A percentile compares a stretch with the other conserved stretches of the same genome.
These are phyloP conservation scores for Scenedesmus sp. DNA, from an alignment of 163 green algal species.

Conservation along the genomic window DNA sequence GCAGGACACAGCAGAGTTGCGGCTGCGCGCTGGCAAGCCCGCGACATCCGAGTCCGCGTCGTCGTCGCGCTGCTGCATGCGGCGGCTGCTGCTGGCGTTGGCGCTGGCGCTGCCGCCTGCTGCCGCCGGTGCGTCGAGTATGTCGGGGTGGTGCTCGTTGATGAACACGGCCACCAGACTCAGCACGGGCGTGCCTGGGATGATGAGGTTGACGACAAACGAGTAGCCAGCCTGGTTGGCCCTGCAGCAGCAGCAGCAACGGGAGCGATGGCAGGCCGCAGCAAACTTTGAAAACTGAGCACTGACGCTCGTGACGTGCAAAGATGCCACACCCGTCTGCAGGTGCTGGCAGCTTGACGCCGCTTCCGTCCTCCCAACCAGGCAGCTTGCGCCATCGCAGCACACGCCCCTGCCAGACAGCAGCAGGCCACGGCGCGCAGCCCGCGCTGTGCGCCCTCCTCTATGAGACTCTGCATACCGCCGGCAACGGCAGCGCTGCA, in stretches of 20 bases:
- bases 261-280: neutral
- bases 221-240: constrained; percentile 82
- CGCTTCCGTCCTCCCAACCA: too few relatives aligned
- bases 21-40: neutral
- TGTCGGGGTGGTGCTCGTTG: constrained; percentile 67
- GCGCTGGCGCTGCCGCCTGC: neutral
- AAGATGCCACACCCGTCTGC: neutral
- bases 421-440: neutral
- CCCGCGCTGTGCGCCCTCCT: neutral
- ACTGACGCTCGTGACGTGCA: too few relatives aligned
- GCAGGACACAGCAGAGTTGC: neutral
- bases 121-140: constrained; percentile 51
- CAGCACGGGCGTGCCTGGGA: constrained; percentile 76
- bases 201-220: constrained; percentile 93
- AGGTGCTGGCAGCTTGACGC: neutral
- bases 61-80: neutral
- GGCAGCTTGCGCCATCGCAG: neutral
- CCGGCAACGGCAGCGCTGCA: neutral
- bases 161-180: constrained; percentile 71
- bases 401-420: neutral
- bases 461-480: neutral
- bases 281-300: neutral
- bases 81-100: neutral
- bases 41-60: neutral
- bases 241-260: constrained; percentile 56